These are phyloP conservation scores for Linum tenue DNA, from an alignment of 345 rosid species.

Conservation along the genomic window DNA sequence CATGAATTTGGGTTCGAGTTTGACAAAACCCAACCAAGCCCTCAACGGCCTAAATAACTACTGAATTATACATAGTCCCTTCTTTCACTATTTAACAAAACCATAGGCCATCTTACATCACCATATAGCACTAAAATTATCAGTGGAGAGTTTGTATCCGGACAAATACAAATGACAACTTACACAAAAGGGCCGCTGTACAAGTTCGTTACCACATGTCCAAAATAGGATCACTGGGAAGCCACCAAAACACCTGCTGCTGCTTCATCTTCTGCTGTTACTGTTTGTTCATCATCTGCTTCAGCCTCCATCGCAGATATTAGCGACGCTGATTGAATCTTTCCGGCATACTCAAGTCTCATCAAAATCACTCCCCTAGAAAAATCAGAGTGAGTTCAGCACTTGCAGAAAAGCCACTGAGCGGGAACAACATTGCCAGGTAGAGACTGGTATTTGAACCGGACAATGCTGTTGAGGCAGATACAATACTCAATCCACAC, in stretches of 20 bases:
- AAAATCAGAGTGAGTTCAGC: background rate
- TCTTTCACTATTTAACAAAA: too few species aligned
- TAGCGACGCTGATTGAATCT: constrained; percentile 84
- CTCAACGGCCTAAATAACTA: too few species aligned
- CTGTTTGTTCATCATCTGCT: background rate
- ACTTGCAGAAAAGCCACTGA: background rate
- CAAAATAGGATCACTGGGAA: background rate
- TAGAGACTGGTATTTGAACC: background rate
- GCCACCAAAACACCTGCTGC: background rate
- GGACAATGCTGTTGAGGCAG: too few species aligned
- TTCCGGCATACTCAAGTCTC: constrained; percentile 83
- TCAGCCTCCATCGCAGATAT: constrained; percentile 55
- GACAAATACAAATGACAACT: background rate
- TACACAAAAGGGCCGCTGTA: background rate
- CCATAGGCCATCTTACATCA: too few species aligned
- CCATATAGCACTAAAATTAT: too few species aligned
- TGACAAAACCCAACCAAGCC: too few species aligned
- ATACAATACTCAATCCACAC: background rate
- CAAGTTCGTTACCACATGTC: background rate
- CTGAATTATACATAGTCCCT: too few species aligned
- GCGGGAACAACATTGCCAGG: background rate
- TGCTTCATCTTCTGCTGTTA: constrained; percentile 2
- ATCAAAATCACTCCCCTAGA: constrained; percentile 82
- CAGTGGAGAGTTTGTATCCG: too few species aligned
- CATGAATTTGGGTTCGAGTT: too few species aligned